Evolutionary conservation across 768 basidiomycete genomes (phyloP).

Genomic region (Astraeus odoratus): DNA sequence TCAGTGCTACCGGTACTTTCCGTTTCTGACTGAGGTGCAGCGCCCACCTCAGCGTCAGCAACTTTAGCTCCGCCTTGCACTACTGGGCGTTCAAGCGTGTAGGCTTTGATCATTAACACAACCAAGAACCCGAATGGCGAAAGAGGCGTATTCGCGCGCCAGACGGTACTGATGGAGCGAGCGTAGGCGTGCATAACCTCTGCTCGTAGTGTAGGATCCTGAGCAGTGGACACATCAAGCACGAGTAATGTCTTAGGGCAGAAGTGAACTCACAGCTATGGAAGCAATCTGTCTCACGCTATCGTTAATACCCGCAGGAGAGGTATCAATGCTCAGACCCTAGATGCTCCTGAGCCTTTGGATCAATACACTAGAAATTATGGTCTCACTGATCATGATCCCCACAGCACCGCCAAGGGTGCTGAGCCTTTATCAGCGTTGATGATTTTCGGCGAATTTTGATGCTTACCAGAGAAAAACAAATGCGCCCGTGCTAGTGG

Average conservation of each 20-base stretch:
- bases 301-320: constrained; percentile 38
- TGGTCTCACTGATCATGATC: constrained; percentile 65
- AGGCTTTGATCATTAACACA: constrained; percentile 28
- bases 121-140: constrained; percentile 26
- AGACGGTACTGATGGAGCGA: constrained; percentile 31
- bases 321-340: constrained; percentile 31
- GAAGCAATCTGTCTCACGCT: constrained; percentile 38
- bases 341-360: constrained; percentile 11
- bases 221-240: constrained; percentile 1
- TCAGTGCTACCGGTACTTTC: not conserved
- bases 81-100: constrained; percentile 27
- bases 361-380: constrained; percentile 49
- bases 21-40: not conserved
- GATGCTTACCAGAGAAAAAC: constrained; percentile 26
- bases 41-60: constrained; percentile 28
- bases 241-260: constrained; percentile 5
- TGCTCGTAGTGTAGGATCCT: constrained; percentile 25
- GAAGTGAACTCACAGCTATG: constrained; percentile 16
- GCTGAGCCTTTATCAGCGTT: constrained; percentile 25
- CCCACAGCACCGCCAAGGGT: constrained; percentile 70
- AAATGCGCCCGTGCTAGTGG: constrained; percentile 33
- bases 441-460: not conserved
- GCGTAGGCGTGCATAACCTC: constrained; percentile 32
- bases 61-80: constrained; percentile 9
- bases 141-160: constrained; percentile 31